Evolutionary conservation across 164 flowering plant genomes (phyloP).

Genomic region (Piper longum): DNA sequence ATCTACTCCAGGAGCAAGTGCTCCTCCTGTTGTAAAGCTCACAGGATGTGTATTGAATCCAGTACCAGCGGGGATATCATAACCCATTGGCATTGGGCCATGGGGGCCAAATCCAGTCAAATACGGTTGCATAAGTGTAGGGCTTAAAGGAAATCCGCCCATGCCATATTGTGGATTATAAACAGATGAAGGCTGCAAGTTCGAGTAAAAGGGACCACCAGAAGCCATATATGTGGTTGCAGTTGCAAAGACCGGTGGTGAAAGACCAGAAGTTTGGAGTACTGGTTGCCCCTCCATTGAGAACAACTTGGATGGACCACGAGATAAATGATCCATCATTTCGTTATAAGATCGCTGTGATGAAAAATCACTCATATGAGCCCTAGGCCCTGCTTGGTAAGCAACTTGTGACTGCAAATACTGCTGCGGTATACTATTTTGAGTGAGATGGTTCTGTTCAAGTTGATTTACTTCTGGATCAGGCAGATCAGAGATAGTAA

Average conservation of each 20-base stretch:
- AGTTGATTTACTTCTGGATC: conserved; percentile 13
- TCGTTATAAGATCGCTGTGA: conserved; percentile 18
- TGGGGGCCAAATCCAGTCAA: conserved; percentile 50
- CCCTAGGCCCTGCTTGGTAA: conserved; percentile 17
- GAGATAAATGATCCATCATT: conserved; percentile 18
- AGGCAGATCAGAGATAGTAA: conserved; percentile 18
- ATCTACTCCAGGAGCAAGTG: conserved; percentile 27
- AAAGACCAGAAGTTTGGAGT: conserved; percentile 38
- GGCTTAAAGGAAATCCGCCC: conserved; percentile 48
- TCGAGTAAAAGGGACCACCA: conserved; percentile 46
- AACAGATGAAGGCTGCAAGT: conserved; percentile 39
- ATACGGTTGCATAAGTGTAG: conserved; percentile 42
- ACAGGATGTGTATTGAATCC: conserved; percentile 23
- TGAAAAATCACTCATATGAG: conserved; percentile 17
- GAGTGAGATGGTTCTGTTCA: conserved; percentile 15
- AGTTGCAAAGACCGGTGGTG: conserved; percentile 51
- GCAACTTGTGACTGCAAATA: conserved; percentile 13
- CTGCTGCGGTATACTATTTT: conserved; percentile 15
- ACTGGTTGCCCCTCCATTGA: conserved; percentile 34
- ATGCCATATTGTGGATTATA: conserved; percentile 44
- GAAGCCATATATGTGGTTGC: conserved; percentile 57
- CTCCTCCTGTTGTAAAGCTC: conserved; percentile 26
- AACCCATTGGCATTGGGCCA: conserved; percentile 35
- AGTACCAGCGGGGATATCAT: conserved; percentile 30
- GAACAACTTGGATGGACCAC: conserved; percentile 22